Percentiles rank a stretch among this genome's conserved stretches.
Evolutionary conservation across 805 yeast genomes (phyloP).

Genomic region (Candida sithepensis): DNA sequence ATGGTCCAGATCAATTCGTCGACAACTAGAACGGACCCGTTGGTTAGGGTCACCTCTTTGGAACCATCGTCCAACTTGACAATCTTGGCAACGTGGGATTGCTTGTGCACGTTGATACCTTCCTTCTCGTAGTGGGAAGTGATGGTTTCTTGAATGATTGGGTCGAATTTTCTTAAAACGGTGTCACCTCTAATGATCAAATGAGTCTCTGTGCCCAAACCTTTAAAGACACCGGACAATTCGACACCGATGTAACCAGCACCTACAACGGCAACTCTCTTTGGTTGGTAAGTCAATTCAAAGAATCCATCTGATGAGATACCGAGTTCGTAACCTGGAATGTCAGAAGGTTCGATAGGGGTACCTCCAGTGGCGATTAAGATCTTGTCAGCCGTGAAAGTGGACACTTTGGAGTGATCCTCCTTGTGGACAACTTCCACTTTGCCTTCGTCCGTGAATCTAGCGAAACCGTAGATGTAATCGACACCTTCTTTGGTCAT

Average conservation of each 20-base stretch:
- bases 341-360: conserved; percentile 63
- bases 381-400: conserved; percentile 75
- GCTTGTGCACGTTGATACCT: conserved; percentile 80
- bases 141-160: conserved; percentile 69
- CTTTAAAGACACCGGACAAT: conserved; percentile 90
- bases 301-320: conserved; percentile 91
- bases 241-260: conserved; percentile 98
- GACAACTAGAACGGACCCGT: conserved; percentile 48
- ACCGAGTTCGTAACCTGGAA: conserved; percentile 82
- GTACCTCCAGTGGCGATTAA: conserved; percentile 93
- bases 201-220: conserved; percentile 82
- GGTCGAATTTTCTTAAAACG: conserved; percentile 85
- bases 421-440: conserved; percentile 76
- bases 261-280: conserved; percentile 91
- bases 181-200: conserved; percentile 88
- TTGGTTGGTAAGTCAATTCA: conserved; percentile 75
- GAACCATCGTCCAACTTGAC: conserved; percentile 48
- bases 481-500: conserved; percentile 87
- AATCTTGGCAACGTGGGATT: conserved; percentile 46
- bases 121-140: conserved; percentile 76
- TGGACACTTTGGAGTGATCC: conserved; percentile 43
- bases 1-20: conserved; percentile 90
- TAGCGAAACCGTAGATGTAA: conserved; percentile 80
- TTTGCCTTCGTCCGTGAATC: conserved; percentile 62
- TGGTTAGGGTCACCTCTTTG: conserved; percentile 43